Percentiles rank a stretch among this genome's conserved stretches.
Conservation (phyloP, 148 eudicot genomes). For the Fallopia convolvulus region DNA sequence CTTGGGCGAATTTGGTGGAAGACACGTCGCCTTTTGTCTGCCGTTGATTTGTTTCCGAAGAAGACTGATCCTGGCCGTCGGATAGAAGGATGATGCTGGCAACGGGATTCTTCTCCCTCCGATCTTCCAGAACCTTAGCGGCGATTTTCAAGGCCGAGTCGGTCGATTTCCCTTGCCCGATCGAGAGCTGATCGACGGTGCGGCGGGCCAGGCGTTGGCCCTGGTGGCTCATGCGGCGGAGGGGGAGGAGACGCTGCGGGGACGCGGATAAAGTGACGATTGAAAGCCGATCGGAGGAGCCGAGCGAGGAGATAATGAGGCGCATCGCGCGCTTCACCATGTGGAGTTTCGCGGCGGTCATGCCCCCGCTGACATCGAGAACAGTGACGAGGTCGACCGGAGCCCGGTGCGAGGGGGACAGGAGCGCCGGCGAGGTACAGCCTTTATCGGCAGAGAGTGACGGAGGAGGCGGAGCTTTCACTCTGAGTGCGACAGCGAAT, state of each 20-base stretch:
- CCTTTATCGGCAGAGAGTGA: not conserved
- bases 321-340: constrained; percentile 86
- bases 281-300: constrained; percentile 68
- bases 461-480: constrained; percentile 49
- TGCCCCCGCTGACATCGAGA: constrained; percentile 42
- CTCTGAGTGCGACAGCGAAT: constrained; percentile 42
- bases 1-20: constrained; percentile 54
- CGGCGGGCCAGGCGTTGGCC: constrained; percentile 75
- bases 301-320: constrained; percentile 64
- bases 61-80: constrained; percentile 57
- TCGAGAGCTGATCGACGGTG: constrained; percentile 45
- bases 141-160: constrained; percentile 57
- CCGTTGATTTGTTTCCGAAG: constrained; percentile 19
- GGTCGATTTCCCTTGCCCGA: constrained; percentile 45
- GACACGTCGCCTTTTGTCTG: constrained; percentile 23
- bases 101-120: constrained; percentile 75
- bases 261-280: constrained; percentile 53
- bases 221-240: constrained; percentile 55
- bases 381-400: constrained; percentile 78
- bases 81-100: constrained; percentile 71
- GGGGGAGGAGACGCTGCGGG: constrained; percentile 53
- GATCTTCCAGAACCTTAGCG: constrained; percentile 58
- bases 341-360: constrained; percentile 56
- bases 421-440: not conserved
- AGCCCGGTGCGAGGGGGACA: constrained; percentile 18